These are phyloP conservation scores for Cladosporium sp. DNA, from an alignment of 2,329 filamentous ascomycete species.

Conservation along the genomic window DNA sequence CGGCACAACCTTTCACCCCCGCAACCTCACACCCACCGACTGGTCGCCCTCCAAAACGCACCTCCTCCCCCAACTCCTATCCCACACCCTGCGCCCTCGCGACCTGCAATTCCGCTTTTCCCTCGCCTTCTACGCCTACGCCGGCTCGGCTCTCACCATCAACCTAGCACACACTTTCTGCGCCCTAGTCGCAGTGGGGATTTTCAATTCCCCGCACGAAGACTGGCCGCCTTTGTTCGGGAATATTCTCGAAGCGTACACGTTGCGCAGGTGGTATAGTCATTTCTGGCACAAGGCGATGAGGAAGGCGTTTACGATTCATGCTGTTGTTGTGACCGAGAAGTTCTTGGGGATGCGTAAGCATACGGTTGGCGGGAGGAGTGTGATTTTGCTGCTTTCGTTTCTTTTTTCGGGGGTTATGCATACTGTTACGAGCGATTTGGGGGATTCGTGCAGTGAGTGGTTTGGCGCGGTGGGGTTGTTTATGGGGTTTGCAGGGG, in stretches of 20 bases:
- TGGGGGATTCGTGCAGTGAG: background rate
- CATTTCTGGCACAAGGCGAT: conserved; percentile 13
- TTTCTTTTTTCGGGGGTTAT: conserved; percentile 10
- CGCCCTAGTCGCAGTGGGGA: conserved; percentile 5
- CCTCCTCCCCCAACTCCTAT: conserved; percentile 5
- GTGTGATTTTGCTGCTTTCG: conserved; percentile 5
- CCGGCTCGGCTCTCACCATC: conserved; percentile 1
- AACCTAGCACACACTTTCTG: conserved; percentile 6
- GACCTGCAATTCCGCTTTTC: background rate
- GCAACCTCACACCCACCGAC: background rate
- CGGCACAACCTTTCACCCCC: background rate
- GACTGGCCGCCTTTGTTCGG: conserved; percentile 10
- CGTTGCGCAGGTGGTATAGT: conserved; percentile 10
- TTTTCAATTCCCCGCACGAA: conserved; percentile 2
- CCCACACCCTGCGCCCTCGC: conserved; percentile 1
- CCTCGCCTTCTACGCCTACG: conserved; percentile 5
- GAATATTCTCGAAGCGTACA: conserved; percentile 1
- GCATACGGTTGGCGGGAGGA: background rate
- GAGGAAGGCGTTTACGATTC: conserved; percentile 10
- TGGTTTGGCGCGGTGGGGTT: background rate
- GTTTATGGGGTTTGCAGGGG: background rate
- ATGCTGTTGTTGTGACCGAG: conserved; percentile 1
- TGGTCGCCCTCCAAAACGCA: background rate
- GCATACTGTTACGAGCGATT: conserved; percentile 1
- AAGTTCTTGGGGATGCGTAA: background rate